Evolutionary conservation across 805 yeast genomes (phyloP), one percentile per base, ranked within the genome.

Genomic region (Nakazawaea anatomiae): DNA sequence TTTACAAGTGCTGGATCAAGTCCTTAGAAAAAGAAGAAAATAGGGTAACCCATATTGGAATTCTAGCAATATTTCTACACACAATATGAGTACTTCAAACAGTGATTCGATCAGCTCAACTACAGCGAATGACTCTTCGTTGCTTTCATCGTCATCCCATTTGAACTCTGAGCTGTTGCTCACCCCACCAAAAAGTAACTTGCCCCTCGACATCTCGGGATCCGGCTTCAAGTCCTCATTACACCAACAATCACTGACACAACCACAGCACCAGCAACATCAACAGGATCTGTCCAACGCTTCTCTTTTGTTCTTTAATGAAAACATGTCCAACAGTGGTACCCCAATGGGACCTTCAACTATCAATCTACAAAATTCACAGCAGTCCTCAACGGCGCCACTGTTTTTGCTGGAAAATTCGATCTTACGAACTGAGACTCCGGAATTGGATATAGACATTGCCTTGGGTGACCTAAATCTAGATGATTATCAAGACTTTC

Each of bases 361-460:
- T 12, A 35, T 39, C 14, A 11, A 27, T 14, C 40, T 39, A 18
- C 44, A 39, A 39, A 32, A 32, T 32, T 11, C 8, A 32, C 35
- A 32, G 11, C 35, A 9, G 35, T 32, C 35, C 11, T 30, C 6
- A 25, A 41, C 50, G 25, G 46, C 46, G n/a, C 47, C 53, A n/a
- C 50, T 47, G 5, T 38, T 35, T 5, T 11, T 30, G 14, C 42
- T 12, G 29, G 49, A 50, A 5, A 41, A 32, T 27, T 50, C 49
- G 2, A 41, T 50, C n/a, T 43, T 51, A 25, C 34, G 53, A 12
- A 46, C 53, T 2, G 50, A 46, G 38, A 51, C 53, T 28, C 53
- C 53, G 14, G 50, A 51, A 4, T 46, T 51, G 50, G 53, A 51
- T 42, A 51, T 51, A 18, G 53, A 51, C 30, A 10, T 51, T 5